A percentile compares a stretch with the other conserved stretches of the same genome.
Evolutionary conservation across 768 basidiomycete species (phyloP).

Genomic region (Hygrocybe coccinea): DNA sequence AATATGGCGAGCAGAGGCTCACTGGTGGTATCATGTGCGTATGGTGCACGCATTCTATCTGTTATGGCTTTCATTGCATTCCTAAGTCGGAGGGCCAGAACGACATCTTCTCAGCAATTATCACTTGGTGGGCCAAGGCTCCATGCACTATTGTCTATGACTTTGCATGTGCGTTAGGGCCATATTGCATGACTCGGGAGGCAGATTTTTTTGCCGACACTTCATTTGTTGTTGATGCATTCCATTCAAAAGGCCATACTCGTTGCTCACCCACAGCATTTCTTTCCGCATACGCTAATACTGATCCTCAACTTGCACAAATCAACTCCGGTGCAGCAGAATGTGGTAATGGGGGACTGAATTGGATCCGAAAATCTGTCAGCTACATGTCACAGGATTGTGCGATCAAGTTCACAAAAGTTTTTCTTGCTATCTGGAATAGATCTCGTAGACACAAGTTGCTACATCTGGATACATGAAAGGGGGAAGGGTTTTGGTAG

Average conservation of each 20-base stretch:
- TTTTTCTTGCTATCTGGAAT: slow-evolving; percentile 22
- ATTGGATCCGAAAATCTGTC: slow-evolving; percentile 25
- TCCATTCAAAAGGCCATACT: slow-evolving; percentile 27
- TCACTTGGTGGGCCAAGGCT: slow-evolving; percentile 28
- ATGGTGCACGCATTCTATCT: slow-evolving; percentile 31
- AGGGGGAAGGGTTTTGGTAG: not conserved
- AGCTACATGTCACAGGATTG: slow-evolving; percentile 28
- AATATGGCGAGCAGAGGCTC: slow-evolving; percentile 20
- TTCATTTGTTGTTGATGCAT: slow-evolving; percentile 26
- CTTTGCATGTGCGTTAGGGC: slow-evolving; percentile 26
- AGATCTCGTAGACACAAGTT: slow-evolving; percentile 5
- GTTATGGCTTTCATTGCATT: slow-evolving; percentile 34
- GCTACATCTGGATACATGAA: not conserved
- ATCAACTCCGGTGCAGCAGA: slow-evolving; percentile 32
- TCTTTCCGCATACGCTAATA: slow-evolving; percentile 20
- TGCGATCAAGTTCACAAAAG: slow-evolving; percentile 24
- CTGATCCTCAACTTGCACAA: slow-evolving; percentile 19
- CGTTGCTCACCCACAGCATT: slow-evolving; percentile 25
- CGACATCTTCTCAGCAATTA: slow-evolving; percentile 36
- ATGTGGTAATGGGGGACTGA: slow-evolving; percentile 27
- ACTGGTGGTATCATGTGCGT: slow-evolving; percentile 17
- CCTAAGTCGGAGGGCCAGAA: slow-evolving; percentile 33
- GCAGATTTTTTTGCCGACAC: slow-evolving; percentile 27
- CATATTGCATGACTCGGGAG: slow-evolving; percentile 29
- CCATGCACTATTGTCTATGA: slow-evolving; percentile 27